A percentile compares a stretch with the other conserved stretches of the same genome.
Conservation (phyloP, 1,284 basidiomycete species). For the Porodaedalea pini region DNA sequence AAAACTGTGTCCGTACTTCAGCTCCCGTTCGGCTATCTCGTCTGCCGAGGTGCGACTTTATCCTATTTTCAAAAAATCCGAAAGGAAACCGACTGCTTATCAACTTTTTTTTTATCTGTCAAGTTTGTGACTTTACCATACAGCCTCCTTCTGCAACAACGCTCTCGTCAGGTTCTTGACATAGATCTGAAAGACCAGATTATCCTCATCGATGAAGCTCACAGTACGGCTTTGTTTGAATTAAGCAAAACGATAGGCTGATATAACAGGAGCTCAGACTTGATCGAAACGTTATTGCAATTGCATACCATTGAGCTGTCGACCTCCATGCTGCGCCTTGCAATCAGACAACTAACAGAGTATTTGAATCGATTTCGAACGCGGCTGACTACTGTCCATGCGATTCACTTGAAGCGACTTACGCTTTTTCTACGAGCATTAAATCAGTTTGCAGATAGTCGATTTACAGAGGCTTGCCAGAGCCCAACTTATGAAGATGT, state of each 20-base stretch:
- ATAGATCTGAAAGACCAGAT: slow-evolving; percentile 83
- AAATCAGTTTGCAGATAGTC: slow-evolving; percentile 46
- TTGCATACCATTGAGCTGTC: slow-evolving; percentile 77
- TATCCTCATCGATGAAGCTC: slow-evolving; percentile 94
- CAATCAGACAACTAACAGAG: slow-evolving; percentile 72
- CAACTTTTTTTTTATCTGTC: background rate
- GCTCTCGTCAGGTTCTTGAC: slow-evolving; percentile 82
- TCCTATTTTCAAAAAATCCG: background rate
- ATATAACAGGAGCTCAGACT: slow-evolving; percentile 46
- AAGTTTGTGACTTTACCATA: slow-evolving; percentile 91
- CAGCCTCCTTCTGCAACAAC: slow-evolving; percentile 84
- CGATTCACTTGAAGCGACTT: slow-evolving; percentile 78
- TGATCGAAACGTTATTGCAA: slow-evolving; percentile 85
- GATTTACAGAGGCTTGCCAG: slow-evolving; percentile 43
- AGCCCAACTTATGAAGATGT: slow-evolving; percentile 34
- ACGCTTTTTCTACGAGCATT: slow-evolving; percentile 70
- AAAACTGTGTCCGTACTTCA: slow-evolving; percentile 91
- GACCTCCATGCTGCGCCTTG: slow-evolving; percentile 53
- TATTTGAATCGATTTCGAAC: slow-evolving; percentile 81
- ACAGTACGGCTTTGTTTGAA: slow-evolving; percentile 57
- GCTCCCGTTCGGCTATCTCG: slow-evolving; percentile 79
- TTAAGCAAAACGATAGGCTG: background rate
- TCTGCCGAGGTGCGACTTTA: slow-evolving; percentile 75
- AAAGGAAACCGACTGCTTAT: background rate
- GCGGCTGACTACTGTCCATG: slow-evolving; percentile 71